These are phyloP conservation scores for Linum lewisii DNA, from an alignment of 345 rosid species.

Conservation along the genomic window DNA sequence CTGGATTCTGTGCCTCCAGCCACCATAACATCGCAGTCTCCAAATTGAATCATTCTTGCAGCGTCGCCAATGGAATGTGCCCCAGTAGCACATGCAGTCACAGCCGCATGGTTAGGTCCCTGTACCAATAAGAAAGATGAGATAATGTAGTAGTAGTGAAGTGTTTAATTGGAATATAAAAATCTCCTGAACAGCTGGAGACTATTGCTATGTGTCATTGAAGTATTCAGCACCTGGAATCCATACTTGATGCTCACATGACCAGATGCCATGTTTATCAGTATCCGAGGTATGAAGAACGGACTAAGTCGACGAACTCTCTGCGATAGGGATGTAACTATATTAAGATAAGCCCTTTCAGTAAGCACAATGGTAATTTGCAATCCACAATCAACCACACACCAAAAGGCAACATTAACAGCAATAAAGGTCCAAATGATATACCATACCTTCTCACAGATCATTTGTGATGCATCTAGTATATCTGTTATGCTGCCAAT, in stretches of 20 bases:
- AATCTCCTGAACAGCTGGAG: neutral
- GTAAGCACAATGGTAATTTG: constrained; percentile 7
- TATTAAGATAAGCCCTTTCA: constrained; percentile 10
- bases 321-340: constrained; percentile 36
- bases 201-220: too few relatives aligned
- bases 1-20: constrained; percentile 97
- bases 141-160: constrained; percentile 10
- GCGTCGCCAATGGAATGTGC: constrained; percentile 98
- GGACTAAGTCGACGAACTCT: constrained; percentile 85
- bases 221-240: constrained; percentile 55
- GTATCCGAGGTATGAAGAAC: constrained; percentile 83
- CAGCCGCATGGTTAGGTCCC: constrained; percentile 99
- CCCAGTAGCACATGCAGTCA: constrained; percentile 98
- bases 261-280: constrained; percentile 96
- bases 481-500: constrained; percentile 85
- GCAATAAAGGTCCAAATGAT: neutral
- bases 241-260: constrained; percentile 95
- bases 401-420: neutral
- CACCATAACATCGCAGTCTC: constrained; percentile 91
- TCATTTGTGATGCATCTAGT: constrained; percentile 77
- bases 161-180: constrained; percentile 7
- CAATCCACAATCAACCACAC: too few relatives aligned
- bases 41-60: constrained; percentile 93
- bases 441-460: constrained; percentile 64
- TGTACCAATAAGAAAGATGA: constrained; percentile 28